These are phyloP conservation scores for Telfairia occidentalis DNA, from an alignment of 331 rosid species.

Conservation along the genomic window DNA sequence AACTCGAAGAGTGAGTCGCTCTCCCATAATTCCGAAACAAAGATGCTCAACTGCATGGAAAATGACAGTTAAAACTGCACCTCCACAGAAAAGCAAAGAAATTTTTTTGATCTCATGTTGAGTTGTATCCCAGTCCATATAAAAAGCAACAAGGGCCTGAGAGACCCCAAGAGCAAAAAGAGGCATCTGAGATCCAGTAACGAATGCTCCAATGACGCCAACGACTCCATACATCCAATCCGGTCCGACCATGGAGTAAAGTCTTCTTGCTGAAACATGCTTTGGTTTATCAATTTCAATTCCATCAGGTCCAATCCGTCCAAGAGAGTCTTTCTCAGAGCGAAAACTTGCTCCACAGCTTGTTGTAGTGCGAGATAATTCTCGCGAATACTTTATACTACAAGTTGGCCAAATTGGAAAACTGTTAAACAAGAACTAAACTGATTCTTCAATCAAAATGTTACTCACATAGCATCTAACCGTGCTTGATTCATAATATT, in stretches of 20 bases:
- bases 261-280: constrained; percentile 42
- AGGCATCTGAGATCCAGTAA: constrained; percentile 97
- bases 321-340: constrained; percentile 74
- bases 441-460: neutral
- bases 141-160: constrained; percentile 85
- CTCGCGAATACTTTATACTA: constrained; percentile 56
- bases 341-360: constrained; percentile 81
- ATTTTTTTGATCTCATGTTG: constrained; percentile 53
- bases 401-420: constrained; percentile 3
- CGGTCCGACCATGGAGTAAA: constrained; percentile 78
- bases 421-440: neutral
- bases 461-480: neutral
- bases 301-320: constrained; percentile 45
- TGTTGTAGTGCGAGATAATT: constrained; percentile 51
- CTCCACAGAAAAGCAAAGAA: constrained; percentile 62
- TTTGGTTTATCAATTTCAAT: constrained; percentile 31
- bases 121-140: constrained; percentile 94
- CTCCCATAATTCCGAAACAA: constrained; percentile 89
- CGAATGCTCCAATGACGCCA: constrained; percentile 64
- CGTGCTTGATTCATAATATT: neutral
- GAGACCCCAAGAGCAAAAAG: constrained; percentile 90
- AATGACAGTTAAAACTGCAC: constrained; percentile 52
- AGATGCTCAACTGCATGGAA: constrained; percentile 81
- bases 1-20: constrained; percentile 86
- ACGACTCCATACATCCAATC: constrained; percentile 74